Base-by-base conservation (phyloP, 495 filamentous ascomycete genomes). In the Lepraria neglecta region DNA sequence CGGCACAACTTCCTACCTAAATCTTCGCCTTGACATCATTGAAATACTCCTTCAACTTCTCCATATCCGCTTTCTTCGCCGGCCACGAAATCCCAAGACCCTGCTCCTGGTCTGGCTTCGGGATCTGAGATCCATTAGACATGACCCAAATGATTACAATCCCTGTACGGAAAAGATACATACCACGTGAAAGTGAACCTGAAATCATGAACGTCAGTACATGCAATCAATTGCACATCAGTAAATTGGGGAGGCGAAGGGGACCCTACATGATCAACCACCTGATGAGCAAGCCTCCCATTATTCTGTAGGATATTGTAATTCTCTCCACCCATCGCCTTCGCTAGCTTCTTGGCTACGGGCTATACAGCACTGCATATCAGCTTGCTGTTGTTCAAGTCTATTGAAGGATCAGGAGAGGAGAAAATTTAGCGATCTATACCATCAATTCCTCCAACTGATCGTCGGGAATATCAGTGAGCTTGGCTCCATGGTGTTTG, bases 241-340 rank as follows among this genome's bases (percentile, higher is more conserved):
- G 7, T 38, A 38, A 10, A 38, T 7, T 10, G 9, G 5, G 33
- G 3, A 35, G 10, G 33, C 0, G 33, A 35, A 5, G 30, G 27
- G 43, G 27, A 60, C 76, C 84, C 74, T 75, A 95, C 94, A 77
- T 99, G 94, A 64, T 87, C 88, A 62, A 99, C 95, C 58, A 86
- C 78, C 75, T 99, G 94, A 76, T 99, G 95, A n/a, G 94, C 94
- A 69, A 89, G 79, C 24, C 81, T 76, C 30, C 94, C 94, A 70
- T 99, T 99, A 76, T 99, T 99, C 79, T 99, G 94, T 63, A 99
- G 75, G 56, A 99, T 80, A 70, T 99, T 99, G 78, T 87, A 99
- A 69, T 97, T 80, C 33, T 74, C 73, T 19, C 89, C 87, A 7
- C 88, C 88, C 14, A 80, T 82, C 28, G 89, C 91, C n/a, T 73